phyloP scores from a whole-genome alignment of 805 yeast species.

The Metschnikowia santaceciliae region DNA sequence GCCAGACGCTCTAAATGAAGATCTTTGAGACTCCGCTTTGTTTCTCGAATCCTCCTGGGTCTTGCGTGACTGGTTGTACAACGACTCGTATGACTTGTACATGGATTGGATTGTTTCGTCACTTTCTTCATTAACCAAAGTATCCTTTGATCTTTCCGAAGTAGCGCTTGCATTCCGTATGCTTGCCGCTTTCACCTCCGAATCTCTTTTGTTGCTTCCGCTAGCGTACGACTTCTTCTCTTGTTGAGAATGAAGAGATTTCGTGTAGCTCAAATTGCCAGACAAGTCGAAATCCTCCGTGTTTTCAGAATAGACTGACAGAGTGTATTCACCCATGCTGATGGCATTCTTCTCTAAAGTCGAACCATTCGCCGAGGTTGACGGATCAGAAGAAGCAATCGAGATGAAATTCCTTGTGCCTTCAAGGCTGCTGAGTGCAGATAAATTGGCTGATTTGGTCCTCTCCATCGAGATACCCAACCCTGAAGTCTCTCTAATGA shows the following conservation, averaged over 20 bases:
- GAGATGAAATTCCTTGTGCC: slow-evolving; percentile 18
- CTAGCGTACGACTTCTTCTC: neutral
- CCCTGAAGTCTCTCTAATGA: slow-evolving; percentile 26
- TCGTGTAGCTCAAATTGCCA: slow-evolving; percentile 8
- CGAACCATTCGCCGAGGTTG: slow-evolving; percentile 19
- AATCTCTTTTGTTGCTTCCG: neutral
- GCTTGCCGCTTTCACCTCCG: neutral
- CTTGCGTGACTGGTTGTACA: slow-evolving; percentile 6
- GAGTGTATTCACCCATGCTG: slow-evolving; percentile 17
- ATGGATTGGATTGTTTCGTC: slow-evolving; percentile 22
- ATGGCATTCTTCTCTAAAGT: slow-evolving; percentile 23
- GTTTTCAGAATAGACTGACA: slow-evolving; percentile 20
- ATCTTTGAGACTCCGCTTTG: slow-evolving; percentile 5
- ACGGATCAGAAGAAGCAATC: slow-evolving; percentile 17
- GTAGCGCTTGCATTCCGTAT: slow-evolving; percentile 3
- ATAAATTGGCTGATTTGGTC: neutral
- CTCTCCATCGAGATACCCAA: slow-evolving; percentile 15
- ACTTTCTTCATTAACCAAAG: slow-evolving; percentile 19
- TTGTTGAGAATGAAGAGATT: slow-evolving; percentile 1
- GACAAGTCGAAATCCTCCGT: slow-evolving; percentile 17
- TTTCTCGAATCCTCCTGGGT: neutral
- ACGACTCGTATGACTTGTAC: slow-evolving; percentile 25
- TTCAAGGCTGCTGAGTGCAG: neutral
- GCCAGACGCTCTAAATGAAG: slow-evolving; percentile 8
- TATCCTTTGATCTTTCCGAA: slow-evolving; percentile 22